Evolutionary conservation across 129 eudicot genomes (phyloP), one percentile per base, ranked within the genome.

Genomic region (Saposhnikovia divaricata): DNA sequence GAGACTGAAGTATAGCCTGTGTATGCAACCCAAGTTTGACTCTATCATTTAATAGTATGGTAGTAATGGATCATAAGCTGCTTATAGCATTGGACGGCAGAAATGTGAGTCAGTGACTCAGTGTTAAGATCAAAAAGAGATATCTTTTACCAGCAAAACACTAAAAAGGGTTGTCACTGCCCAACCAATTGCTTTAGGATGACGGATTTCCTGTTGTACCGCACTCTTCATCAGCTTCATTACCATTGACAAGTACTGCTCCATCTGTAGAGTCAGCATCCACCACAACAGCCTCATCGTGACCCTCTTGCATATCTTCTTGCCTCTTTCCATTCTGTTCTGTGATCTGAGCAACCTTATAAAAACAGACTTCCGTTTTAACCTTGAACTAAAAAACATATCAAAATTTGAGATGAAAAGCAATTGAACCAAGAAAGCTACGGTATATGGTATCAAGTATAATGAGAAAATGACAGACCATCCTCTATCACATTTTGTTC

Each of bases 201-300:
- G 95, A 89, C 83, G 93, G 87, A 76, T 85, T 90, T 83, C 85
- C 98, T 86, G 85, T 90, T 89, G 92, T 88, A 86, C 88, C 91
- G 86, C 90, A 89, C 88, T 92, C 89, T 90, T 93, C 98, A 65
- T 90, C 96, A 81, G 90, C 96, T 81, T 93, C 98, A 55, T 81
- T 88, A 65, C 96, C 97, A 51, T 92, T 92, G 78, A 95, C 97
- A n/a, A 95, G 94, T 76, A 92, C 98, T 47, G 90, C 94, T 61
- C 98, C 91, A 89, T 95, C 97, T 44, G 89, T 87, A 59, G 98
- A 89, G 85, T 95, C 98, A 82, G 91, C 94, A 89, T 95, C 97
- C 85, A 87, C 88, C 39, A 89, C 97, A 81, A 85, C 86, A 76
- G 79, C 87, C 83, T 85, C 98, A 77, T 91, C 93, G 69, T 89